Evolutionary conservation across 768 basidiomycete genomes (phyloP).

Genomic region (Coprinopsis cinerea): DNA sequence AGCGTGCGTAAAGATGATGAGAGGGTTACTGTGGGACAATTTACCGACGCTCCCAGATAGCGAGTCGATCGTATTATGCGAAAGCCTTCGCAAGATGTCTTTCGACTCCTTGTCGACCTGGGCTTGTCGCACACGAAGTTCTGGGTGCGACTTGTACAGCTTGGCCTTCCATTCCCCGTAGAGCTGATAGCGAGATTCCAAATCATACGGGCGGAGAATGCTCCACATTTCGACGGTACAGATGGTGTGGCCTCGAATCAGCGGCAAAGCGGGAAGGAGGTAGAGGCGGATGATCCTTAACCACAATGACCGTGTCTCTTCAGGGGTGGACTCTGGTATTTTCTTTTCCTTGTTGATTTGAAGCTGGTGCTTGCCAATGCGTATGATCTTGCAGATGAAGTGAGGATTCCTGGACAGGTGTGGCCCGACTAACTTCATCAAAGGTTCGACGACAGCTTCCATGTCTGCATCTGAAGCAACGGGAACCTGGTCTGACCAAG

Average conservation of each 20-base stretch:
- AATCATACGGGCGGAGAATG: constrained; percentile 74
- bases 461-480: constrained; percentile 65
- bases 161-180: constrained; percentile 93
- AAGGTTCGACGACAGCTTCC: constrained; percentile 67
- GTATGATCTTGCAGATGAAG: constrained; percentile 73
- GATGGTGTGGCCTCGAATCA: constrained; percentile 81
- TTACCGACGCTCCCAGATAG: constrained; percentile 88
- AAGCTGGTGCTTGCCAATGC: constrained; percentile 68
- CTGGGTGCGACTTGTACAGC: constrained; percentile 69
- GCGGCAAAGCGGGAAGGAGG: constrained; percentile 81
- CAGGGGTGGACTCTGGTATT: constrained; percentile 45
- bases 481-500: constrained; percentile 72
- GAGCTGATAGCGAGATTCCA: constrained; percentile 76
- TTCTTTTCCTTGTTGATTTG: constrained; percentile 58
- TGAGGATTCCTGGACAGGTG: constrained; percentile 75
- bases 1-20: constrained; percentile 82
- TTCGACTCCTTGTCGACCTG: constrained; percentile 88
- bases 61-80: constrained; percentile 76
- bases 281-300: constrained; percentile 71
- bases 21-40: constrained; percentile 90
- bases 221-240: constrained; percentile 93
- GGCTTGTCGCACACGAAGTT: constrained; percentile 71
- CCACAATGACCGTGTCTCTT: constrained; percentile 74
- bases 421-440: constrained; percentile 74
- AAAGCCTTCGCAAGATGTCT: constrained; percentile 80